These are phyloP conservation scores for Rhodocollybia butyracea DNA, from an alignment of 768 basidiomycete genomes.

Conservation along the genomic window DNA sequence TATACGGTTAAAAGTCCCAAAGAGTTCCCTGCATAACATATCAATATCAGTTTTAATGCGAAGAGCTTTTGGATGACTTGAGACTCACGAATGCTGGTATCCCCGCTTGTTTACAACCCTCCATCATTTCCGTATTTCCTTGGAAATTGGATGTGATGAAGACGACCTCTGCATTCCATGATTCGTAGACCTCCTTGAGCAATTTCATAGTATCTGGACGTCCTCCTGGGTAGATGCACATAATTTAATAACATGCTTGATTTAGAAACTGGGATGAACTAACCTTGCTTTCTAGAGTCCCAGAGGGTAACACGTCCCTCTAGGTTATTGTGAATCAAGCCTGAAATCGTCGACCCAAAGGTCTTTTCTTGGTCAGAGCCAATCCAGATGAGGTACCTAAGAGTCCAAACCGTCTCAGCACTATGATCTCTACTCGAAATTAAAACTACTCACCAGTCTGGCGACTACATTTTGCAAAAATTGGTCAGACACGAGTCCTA, in stretches of 20 bases:
- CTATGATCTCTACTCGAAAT: not conserved
- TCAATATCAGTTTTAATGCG: not conserved
- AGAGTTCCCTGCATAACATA: slow-evolving; percentile 48
- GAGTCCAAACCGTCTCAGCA: not conserved
- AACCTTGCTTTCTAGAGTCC: slow-evolving; percentile 73
- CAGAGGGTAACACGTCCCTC: slow-evolving; percentile 71
- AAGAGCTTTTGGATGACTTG: not conserved
- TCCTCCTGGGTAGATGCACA: slow-evolving; percentile 37
- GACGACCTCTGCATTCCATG: slow-evolving; percentile 81
- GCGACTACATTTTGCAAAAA: slow-evolving; percentile 29
- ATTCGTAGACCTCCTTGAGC: slow-evolving; percentile 65
- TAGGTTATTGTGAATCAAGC: slow-evolving; percentile 64
- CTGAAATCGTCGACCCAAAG: slow-evolving; percentile 76
- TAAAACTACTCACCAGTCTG: slow-evolving; percentile 38
- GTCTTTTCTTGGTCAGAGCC: slow-evolving; percentile 84
- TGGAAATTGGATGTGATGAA: slow-evolving; percentile 81
- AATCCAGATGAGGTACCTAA: slow-evolving; percentile 81
- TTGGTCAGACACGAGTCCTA: slow-evolving; percentile 3
- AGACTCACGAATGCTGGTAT: slow-evolving; percentile 61
- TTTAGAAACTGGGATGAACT: slow-evolving; percentile 1
- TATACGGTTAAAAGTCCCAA: slow-evolving; percentile 68
- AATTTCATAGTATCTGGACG: slow-evolving; percentile 80
- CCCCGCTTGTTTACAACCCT: slow-evolving; percentile 69
- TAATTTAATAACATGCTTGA: not conserved
- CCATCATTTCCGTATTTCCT: slow-evolving; percentile 81